Conservation (phyloP, 1,139 yeast species). For the Blastobotrys petasosporus region DNA sequence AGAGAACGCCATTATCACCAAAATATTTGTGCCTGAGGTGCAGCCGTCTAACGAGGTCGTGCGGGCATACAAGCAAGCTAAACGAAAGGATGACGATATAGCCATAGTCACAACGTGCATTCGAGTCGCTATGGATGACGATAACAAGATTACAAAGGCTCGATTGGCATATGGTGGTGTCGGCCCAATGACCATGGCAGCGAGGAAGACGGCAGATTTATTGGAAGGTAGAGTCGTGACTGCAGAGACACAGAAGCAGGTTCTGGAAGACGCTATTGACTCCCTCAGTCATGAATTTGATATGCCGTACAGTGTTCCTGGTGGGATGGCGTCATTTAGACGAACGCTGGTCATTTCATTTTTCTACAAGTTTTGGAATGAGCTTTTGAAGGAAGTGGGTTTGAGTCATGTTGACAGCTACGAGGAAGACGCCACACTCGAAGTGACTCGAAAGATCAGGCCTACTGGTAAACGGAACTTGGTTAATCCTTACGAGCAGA, state of each 20-base stretch:
- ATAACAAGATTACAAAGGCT: conserved; percentile 25
- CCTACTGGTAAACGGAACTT: conserved; percentile 38
- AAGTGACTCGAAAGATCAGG: conserved; percentile 34
- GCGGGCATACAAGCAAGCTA: conserved; percentile 40
- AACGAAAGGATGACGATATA: conserved; percentile 45
- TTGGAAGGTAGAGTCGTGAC: conserved; percentile 28
- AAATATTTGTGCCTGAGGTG: conserved; percentile 39
- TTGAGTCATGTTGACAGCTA: conserved; percentile 5
- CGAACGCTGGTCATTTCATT: conserved; percentile 40
- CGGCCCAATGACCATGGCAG: conserved; percentile 40
- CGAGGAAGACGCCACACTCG: conserved; percentile 32
- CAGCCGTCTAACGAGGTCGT: conserved; percentile 32
- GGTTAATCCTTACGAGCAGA: conserved; percentile 34
- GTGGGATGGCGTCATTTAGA: conserved; percentile 44
- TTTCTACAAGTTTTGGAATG: conserved; percentile 40
- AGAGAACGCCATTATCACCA: conserved; percentile 33
- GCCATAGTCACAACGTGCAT: conserved; percentile 42
- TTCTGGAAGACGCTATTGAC: conserved; percentile 31
- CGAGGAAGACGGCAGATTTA: conserved; percentile 32
- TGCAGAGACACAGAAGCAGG: conserved; percentile 20
- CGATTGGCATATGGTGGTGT: conserved; percentile 42
- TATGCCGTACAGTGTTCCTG: conserved; percentile 40
- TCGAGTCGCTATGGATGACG: conserved; percentile 24
- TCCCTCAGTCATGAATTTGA: conserved; percentile 34
- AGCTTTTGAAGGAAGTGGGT: conserved; percentile 19